A percentile compares a stretch with the other conserved stretches of the same genome.
These are phyloP conservation scores for Globisporangium cylindrosporum DNA, from an alignment of 352 stramenopile species.

Conservation along the genomic window DNA sequence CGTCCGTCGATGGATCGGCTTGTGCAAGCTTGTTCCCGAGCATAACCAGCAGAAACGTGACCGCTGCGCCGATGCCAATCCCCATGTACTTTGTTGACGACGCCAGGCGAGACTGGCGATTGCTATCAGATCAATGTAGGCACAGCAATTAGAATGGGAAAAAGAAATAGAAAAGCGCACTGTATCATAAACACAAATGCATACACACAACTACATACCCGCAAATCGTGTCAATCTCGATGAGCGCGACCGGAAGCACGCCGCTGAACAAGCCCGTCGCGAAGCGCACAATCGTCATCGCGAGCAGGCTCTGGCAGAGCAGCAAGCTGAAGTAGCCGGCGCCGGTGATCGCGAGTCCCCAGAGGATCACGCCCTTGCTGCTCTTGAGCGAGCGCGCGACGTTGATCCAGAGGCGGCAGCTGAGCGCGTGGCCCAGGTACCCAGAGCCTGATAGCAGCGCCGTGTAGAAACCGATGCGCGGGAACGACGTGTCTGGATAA, in stretches of 20 bases:
- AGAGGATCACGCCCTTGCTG: conserved; percentile 81
- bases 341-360: conserved; percentile 65
- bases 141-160: background rate
- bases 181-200: background rate
- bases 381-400: conserved; percentile 67
- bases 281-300: conserved; percentile 78
- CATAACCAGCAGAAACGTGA: conserved; percentile 49
- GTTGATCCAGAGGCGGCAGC: conserved; percentile 80
- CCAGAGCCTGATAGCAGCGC: conserved; percentile 62
- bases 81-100: conserved; percentile 66
- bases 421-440: conserved; percentile 67
- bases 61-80: conserved; percentile 45
- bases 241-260: conserved; percentile 66
- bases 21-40: conserved; percentile 48
- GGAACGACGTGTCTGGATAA: conserved; percentile 70
- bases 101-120: conserved; percentile 64
- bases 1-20: conserved; percentile 29
- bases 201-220: conserved; percentile 26
- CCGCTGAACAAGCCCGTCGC: conserved; percentile 73
- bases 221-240: conserved; percentile 84
- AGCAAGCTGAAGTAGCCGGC: conserved; percentile 70
- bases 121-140: conserved; percentile 22
- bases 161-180: background rate
- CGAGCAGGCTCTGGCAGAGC: conserved; percentile 70
- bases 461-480: conserved; percentile 74